Evolutionary conservation across 2,329 filamentous ascomycete genomes (phyloP).

Genomic region (Colletotrichum karsti): DNA sequence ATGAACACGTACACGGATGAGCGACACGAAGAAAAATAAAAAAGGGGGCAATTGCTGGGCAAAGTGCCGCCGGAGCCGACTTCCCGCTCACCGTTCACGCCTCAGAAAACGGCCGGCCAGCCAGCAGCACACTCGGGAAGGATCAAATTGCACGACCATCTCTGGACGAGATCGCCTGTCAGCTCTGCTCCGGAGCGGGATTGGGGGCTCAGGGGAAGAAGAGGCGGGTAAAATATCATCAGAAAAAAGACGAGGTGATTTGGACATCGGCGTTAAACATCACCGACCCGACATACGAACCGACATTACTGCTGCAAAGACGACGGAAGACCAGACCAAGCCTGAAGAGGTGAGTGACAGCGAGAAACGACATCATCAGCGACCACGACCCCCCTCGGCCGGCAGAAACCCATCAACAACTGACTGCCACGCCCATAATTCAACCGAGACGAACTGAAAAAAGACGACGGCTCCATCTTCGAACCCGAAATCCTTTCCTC

Average conservation of each 20-base stretch:
- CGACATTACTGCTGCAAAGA: not conserved
- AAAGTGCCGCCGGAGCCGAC: constrained; percentile 19
- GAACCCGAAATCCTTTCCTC: constrained; percentile 11
- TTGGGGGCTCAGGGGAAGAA: not conserved
- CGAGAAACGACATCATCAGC: not conserved
- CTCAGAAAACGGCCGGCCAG: not conserved
- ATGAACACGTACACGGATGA: not conserved
- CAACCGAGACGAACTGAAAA: not conserved
- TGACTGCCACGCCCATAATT: not conserved
- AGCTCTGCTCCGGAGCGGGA: not conserved
- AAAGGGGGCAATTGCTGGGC: constrained; percentile 2
- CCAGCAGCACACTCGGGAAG: not conserved
- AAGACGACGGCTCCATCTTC: constrained; percentile 4
- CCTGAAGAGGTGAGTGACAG: not conserved
- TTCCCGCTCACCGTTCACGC: not conserved
- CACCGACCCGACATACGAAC: not conserved
- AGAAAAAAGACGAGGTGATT: not conserved
- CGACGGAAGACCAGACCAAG: not conserved
- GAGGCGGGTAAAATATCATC: not conserved
- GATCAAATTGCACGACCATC: not conserved
- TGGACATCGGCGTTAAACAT: not conserved
- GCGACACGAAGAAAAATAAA: not conserved
- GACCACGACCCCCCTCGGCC: too few relatives aligned
- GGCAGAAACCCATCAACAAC: not conserved
- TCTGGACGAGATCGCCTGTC: not conserved